Conservation (phyloP, 169 alveolate genomes). For the Plasmodium coatneyi region DNA sequence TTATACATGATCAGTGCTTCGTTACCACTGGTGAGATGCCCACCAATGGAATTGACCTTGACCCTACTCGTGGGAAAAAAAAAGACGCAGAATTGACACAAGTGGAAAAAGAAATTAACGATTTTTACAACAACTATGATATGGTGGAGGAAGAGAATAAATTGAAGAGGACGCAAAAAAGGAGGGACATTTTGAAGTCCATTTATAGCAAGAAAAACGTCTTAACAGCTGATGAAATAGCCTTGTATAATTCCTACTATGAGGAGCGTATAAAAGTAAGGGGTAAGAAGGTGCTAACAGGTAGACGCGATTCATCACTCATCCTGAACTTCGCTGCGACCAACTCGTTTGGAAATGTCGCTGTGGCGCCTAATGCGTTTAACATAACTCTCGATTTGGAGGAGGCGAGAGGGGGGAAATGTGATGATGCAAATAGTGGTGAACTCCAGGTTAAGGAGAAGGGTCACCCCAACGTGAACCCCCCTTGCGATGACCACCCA, state of each 20-base stretch:
- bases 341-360: neutral
- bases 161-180: constrained; percentile 26
- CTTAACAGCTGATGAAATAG: constrained; percentile 28
- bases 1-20: neutral
- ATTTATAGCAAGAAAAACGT: constrained; percentile 62
- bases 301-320: neutral
- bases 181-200: constrained; percentile 20
- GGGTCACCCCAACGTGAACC: neutral
- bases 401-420: neutral
- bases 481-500: neutral
- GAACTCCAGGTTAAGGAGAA: neutral
- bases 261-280: constrained; percentile 25
- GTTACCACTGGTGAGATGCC: neutral
- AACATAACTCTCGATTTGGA: constrained; percentile 21
- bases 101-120: constrained; percentile 17
- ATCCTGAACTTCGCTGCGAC: neutral
- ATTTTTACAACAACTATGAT: constrained; percentile 52
- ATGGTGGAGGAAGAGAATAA: constrained; percentile 1
- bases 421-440: neutral
- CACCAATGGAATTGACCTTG: neutral
- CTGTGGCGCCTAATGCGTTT: neutral
- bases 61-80: neutral
- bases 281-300: neutral
- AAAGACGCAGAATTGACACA: neutral
- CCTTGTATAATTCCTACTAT: constrained; percentile 38